Conservation (phyloP, 495 filamentous ascomycete species). For the Xylaria scruposa region DNA sequence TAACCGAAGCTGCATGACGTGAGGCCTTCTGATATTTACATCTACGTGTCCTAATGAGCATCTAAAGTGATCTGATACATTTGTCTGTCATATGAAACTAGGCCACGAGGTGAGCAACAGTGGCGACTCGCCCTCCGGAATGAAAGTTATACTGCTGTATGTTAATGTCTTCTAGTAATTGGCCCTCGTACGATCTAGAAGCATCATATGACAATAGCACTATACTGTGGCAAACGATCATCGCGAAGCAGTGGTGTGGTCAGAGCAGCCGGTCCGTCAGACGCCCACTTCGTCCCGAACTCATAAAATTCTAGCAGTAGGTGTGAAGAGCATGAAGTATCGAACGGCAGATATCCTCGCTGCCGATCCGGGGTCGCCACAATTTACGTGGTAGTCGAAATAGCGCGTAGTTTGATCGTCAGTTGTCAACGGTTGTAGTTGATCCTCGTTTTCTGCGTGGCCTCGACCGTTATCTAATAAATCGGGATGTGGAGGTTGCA, state of each 20-base stretch:
- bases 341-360: constrained; percentile 6
- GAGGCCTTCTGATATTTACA: not conserved
- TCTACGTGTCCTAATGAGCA: not conserved
- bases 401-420: constrained; percentile 22
- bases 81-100: not conserved
- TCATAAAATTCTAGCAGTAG: not conserved
- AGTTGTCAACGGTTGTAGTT: constrained; percentile 15
- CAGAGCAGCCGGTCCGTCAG: not conserved
- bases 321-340: constrained; percentile 13
- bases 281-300: not conserved
- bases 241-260: not conserved
- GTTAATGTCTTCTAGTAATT: not conserved
- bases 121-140: constrained; percentile 3
- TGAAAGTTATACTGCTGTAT: not conserved
- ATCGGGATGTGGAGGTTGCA: constrained; percentile 18
- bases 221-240: constrained; percentile 8
- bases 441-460: constrained; percentile 18
- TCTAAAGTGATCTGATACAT: not conserved
- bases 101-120: not conserved
- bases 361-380: constrained; percentile 20
- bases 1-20: constrained; percentile 1
- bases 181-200: constrained; percentile 11
- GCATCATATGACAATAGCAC: not conserved
- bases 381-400: not conserved
- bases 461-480: constrained; percentile 9